A percentile compares a stretch with the other conserved stretches of the same genome.
Conservation (phyloP, 1,284 basidiomycete genomes). For the Apiotrichum montevideense region DNA sequence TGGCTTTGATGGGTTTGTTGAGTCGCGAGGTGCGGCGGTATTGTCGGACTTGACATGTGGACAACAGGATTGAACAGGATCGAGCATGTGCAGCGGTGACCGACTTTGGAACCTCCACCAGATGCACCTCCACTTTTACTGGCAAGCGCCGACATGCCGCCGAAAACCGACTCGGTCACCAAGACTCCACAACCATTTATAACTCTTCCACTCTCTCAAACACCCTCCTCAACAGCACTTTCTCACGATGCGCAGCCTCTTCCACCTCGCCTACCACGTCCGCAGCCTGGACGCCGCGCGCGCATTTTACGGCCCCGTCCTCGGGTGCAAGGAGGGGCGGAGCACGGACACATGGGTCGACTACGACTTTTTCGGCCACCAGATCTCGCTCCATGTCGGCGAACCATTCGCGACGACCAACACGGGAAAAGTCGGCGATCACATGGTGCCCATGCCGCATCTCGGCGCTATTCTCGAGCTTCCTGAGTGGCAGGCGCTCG, state of each 20-base stretch:
- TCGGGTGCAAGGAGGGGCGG: constrained; percentile 18
- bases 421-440: constrained; percentile 19
- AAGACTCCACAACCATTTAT: too few relatives aligned
- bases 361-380: constrained; percentile 21
- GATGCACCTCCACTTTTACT: too few relatives aligned
- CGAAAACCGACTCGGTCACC: too few relatives aligned
- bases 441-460: constrained; percentile 20
- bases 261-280: constrained; percentile 20
- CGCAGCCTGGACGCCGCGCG: constrained; percentile 13
- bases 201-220: too few relatives aligned
- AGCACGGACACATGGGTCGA: constrained; percentile 19
- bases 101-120: too few relatives aligned
- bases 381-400: constrained; percentile 18
- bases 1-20: too few relatives aligned
- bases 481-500: constrained; percentile 14
- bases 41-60: too few relatives aligned
- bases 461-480: constrained; percentile 17
- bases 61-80: too few relatives aligned
- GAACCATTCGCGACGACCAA: constrained; percentile 17
- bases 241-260: constrained; percentile 9
- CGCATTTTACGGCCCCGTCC: constrained; percentile 12
- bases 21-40: too few relatives aligned
- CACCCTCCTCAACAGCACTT: too few relatives aligned
- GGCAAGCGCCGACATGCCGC: too few relatives aligned
- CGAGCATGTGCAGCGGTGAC: too few relatives aligned